phyloP scores from a whole-genome alignment of 257 asterid species.

The Paraleonurus japonicus region DNA sequence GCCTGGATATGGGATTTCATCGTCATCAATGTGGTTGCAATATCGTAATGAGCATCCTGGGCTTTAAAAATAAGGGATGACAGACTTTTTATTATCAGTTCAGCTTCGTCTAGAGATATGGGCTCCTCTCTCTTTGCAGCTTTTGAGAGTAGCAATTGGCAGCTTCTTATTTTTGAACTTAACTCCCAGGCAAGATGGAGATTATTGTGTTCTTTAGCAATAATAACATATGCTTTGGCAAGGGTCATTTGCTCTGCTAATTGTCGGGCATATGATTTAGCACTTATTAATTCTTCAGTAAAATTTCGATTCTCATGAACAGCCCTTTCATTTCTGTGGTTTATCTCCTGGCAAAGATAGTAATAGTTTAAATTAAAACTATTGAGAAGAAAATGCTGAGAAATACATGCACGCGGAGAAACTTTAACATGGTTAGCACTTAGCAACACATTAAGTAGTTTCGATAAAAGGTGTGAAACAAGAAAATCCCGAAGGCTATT shows the following conservation, averaged over 20 bases:
- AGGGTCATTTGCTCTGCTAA: constrained; percentile 84
- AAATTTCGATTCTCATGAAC: constrained; percentile 49
- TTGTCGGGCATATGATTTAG: constrained; percentile 77
- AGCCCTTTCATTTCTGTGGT: constrained; percentile 41
- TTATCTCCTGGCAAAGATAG: constrained; percentile 53
- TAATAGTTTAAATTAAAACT: background rate
- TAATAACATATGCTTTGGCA: constrained; percentile 83
- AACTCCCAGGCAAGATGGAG: constrained; percentile 92
- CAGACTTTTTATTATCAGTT: constrained; percentile 63
- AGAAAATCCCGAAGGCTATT: background rate
- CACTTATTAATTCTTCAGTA: constrained; percentile 57
- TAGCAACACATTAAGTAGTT: background rate
- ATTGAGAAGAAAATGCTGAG: background rate
- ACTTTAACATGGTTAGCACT: background rate
- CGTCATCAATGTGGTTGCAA: constrained; percentile 78
- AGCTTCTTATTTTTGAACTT: constrained; percentile 67
- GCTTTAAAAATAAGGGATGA: constrained; percentile 83
- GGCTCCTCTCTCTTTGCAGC: constrained; percentile 82
- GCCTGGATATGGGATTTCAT: constrained; percentile 88
- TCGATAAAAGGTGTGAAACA: background rate
- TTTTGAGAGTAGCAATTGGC: constrained; percentile 75
- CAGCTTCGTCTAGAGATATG: constrained; percentile 76
- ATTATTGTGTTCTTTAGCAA: constrained; percentile 78
- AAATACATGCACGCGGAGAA: background rate
- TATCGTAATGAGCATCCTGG: constrained; percentile 79